Evolutionary conservation across 2,329 filamentous ascomycete genomes (phyloP).

Genomic region (Paramyrothecium sp.): DNA sequence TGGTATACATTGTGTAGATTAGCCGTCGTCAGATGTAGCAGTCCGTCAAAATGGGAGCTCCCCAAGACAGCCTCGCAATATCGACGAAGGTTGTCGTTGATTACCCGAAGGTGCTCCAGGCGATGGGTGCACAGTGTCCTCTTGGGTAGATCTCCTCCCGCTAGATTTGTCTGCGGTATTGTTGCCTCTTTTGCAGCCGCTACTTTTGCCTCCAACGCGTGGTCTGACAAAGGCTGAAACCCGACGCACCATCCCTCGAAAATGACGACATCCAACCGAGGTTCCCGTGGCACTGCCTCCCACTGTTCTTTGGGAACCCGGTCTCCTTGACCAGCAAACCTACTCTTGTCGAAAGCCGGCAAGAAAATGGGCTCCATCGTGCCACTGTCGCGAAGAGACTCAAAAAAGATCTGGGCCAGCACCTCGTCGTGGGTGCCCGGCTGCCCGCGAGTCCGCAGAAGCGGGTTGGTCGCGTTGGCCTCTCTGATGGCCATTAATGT

Average conservation of each 20-base stretch:
- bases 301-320: constrained; percentile 13
- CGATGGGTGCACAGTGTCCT: constrained; percentile 14
- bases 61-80: constrained; percentile 15
- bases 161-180: too few relatives aligned
- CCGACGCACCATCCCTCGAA: constrained; percentile 23
- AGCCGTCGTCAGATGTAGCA: constrained; percentile 19
- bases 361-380: too few relatives aligned
- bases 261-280: constrained; percentile 16
- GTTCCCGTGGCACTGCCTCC: constrained; percentile 10
- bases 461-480: constrained; percentile 12
- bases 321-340: constrained; percentile 15
- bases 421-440: constrained; percentile 18
- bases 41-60: constrained; percentile 13
- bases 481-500: constrained; percentile 14
- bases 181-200: too few relatives aligned
- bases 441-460: constrained; percentile 17
- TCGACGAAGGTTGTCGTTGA: constrained; percentile 18
- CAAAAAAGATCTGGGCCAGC: constrained; percentile 11
- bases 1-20: constrained; percentile 17
- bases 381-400: too few relatives aligned
- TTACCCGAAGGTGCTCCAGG: constrained; percentile 13
- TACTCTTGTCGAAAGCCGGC: constrained; percentile 21
- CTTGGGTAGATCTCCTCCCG: too few relatives aligned
- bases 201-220: constrained; percentile 13
- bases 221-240: constrained; percentile 13